Base-by-base conservation (phyloP, 306 rosid genomes). In the Lupinus albus region DNA sequence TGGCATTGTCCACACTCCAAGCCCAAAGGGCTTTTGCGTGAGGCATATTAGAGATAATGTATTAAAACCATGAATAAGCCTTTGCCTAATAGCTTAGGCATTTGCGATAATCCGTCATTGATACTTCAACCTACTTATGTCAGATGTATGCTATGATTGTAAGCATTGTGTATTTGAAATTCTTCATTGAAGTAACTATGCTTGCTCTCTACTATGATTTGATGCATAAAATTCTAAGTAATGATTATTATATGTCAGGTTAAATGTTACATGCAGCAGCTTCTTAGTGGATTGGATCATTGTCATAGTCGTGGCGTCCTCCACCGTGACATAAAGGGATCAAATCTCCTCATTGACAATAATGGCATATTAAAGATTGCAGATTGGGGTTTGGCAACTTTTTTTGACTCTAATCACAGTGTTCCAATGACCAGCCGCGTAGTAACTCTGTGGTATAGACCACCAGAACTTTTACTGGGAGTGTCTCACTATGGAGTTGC, bases 261-360 rank as follows among this genome's bases (percentile, higher is more conserved):
- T 55, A 92, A 92, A 77, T 89, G 98, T 78, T 92, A 87, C 86
- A 86, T 87, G 95, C 83, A 84, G 38, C 98, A 92, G 78, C 98
- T 92, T 84, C 81, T 92, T 51, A 86, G 88, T 56, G 98, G 96
- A 52, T 84, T 92, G 70, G 78, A 89, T 63, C 89, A 92, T 82
- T 92, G 96, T 73, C 98, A 92, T 74, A 83, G 86, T 55, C 88
- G 69, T 11, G 98, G 98, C 69, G 81, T 92, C 65, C 80, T 92
- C 85, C 98, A 92, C 59, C 98, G 98, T 38, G 98, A 92, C 81
- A 92, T 92, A 84, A 92, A 92, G 89, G 96, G 98, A 33, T 87
- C 98, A 60, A 92, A 92, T 84, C 98, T 92, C 73, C 95, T 92
- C 28, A 64, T 92, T 44, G 89, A 89, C 75, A 77, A 87, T 49